Base-by-base conservation (phyloP, 805 yeast genomes). In the Saccharomycopsis selenospora region DNA sequence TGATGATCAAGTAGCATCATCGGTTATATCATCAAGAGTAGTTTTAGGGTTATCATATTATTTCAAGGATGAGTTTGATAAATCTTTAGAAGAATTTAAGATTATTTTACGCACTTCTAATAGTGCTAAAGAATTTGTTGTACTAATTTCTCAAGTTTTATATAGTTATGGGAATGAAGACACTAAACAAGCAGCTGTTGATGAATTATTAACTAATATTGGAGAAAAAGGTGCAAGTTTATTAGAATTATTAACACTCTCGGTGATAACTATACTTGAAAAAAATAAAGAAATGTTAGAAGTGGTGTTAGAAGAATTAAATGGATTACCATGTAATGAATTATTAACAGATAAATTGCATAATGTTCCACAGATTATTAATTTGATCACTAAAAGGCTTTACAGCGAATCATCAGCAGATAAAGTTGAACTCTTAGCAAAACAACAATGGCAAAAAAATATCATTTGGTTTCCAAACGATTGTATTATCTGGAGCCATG, bases 171-270 rank as follows among this genome's bases (percentile, higher is more conserved):
- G 79, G 13, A 75, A 79, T 0, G 78, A 75, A n/a, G 93, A 84
- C 3, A 79, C 93, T 1, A 80, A 79, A 50, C 83, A 80, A 54
- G 90, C 88, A 1, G 95, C 97, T 0, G 59, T 85, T 42, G 96
- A 89, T 57, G 95, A 88, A 62, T 65, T 91, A 40, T 82, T 85
- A 56, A 71, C 74, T 20, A 78, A 73, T 56, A 77, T 89, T 36
- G 82, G 76, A 52, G 69, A 66, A 3, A 63, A 75, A 49, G 96
- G 95, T 0, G 70, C 85, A 1, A 78, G 89, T 2, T 64, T 87
- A 42, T 59, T 78, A 22, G 78, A 85, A 1, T 81, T 86, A 0
- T 64, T 90, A 50, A 76, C 88, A 1, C 68, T 91, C 38, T 96
- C 95, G 3, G 89, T 93, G 0, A 79, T 90, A 18, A 71, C 86